These are phyloP conservation scores for Polygonum maritimum DNA, from an alignment of 148 eudicot species.

Conservation along the genomic window DNA sequence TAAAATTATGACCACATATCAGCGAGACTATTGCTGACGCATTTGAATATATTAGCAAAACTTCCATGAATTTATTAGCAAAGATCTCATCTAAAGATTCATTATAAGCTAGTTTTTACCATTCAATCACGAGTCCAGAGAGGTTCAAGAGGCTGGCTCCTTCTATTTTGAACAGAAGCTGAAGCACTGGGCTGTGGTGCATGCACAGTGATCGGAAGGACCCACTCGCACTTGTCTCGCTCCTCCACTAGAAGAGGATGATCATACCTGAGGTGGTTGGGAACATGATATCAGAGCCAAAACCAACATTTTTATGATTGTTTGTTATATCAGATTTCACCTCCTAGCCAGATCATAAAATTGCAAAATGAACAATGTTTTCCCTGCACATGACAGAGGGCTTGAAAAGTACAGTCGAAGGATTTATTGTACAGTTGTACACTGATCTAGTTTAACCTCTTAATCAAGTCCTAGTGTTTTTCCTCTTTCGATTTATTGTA, in stretches of 20 bases:
- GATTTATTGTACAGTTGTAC: no score
- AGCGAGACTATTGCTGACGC: not conserved
- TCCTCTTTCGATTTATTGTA: not conserved
- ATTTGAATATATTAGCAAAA: not conserved
- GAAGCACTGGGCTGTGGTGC: slow-evolving; percentile 69
- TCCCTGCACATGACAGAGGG: not conserved
- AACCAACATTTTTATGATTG: not conserved
- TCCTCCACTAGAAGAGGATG: slow-evolving; percentile 94
- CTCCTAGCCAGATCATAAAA: not conserved
- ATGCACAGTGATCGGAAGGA: slow-evolving; percentile 83
- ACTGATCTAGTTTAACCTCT: no score
- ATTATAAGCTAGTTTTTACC: not conserved
- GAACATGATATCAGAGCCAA: not conserved
- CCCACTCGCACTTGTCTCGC: slow-evolving; percentile 96
- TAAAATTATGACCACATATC: not conserved
- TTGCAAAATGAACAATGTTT: not conserved
- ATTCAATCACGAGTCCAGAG: slow-evolving; percentile 62
- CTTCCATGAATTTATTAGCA: not conserved
- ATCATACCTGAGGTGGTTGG: slow-evolving; percentile 38
- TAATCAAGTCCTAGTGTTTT: not conserved
- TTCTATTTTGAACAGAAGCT: slow-evolving; percentile 42
- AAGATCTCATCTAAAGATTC: not conserved
- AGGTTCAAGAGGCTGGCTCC: slow-evolving; percentile 49
- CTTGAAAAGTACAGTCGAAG: not conserved
- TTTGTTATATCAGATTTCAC: not conserved